phyloP scores from a whole-genome alignment of 2,329 filamentous ascomycete genomes.

The Pestalotiopsis sp. region DNA sequence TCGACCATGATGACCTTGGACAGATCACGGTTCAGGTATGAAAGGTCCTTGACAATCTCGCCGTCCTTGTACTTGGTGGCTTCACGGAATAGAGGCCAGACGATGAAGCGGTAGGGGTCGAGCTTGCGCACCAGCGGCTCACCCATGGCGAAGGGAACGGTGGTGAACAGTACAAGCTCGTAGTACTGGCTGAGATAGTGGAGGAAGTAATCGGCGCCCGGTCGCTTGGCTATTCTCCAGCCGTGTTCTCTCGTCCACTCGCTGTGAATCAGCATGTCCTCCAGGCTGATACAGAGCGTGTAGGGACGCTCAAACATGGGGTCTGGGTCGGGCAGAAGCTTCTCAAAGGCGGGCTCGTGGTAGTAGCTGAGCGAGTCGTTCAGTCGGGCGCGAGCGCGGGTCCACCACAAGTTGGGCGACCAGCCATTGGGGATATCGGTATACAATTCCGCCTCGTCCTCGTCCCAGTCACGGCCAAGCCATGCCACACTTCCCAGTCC shows the following conservation, averaged over 20 bases:
- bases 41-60: slow-evolving; percentile 98
- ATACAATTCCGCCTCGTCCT: slow-evolving; percentile 72
- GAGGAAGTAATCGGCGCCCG: slow-evolving; percentile 95
- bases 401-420: slow-evolving; percentile 75
- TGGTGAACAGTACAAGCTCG: slow-evolving; percentile 94
- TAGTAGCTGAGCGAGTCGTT: slow-evolving; percentile 85
- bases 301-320: slow-evolving; percentile 83
- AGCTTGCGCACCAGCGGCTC: slow-evolving; percentile 91
- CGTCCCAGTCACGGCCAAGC: slow-evolving; percentile 86
- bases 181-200: slow-evolving; percentile 98
- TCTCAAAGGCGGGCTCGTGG: slow-evolving; percentile 92
- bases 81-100: slow-evolving; percentile 93
- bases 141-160: slow-evolving; percentile 78
- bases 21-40: slow-evolving; percentile 93
- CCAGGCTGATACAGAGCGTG: slow-evolving; percentile 88
- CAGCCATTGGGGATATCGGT: slow-evolving; percentile 79
- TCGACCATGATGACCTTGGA: slow-evolving; percentile 96
- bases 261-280: slow-evolving; percentile 92
- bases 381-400: slow-evolving; percentile 75
- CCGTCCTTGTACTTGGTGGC: slow-evolving; percentile 97
- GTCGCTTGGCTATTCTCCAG: slow-evolving; percentile 93
- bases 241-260: slow-evolving; percentile 94
- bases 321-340: slow-evolving; percentile 83
- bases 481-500: slow-evolving; percentile 67
- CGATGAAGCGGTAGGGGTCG: slow-evolving; percentile 92